phyloP scores from a whole-genome alignment of 2,329 filamentous ascomycete species.

The Fusarium agapanthi region DNA sequence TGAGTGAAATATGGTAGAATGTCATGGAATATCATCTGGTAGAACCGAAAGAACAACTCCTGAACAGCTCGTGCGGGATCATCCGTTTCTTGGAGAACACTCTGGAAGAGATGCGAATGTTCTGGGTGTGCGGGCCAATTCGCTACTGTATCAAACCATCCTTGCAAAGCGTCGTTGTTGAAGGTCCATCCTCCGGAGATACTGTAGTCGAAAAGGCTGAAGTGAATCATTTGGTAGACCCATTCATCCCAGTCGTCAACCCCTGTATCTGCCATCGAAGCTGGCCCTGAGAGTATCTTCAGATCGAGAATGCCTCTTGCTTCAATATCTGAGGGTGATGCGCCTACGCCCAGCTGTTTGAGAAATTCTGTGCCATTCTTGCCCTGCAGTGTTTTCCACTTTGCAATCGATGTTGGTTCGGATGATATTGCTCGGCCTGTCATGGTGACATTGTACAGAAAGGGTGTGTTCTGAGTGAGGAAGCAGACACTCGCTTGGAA shows the following conservation, averaged over 20 bases:
- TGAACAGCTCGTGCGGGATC: slow-evolving; percentile 9
- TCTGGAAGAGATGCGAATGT: slow-evolving; percentile 5
- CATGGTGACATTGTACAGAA: slow-evolving; percentile 17
- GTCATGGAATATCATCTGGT: slow-evolving; percentile 22
- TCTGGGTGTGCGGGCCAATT: slow-evolving; percentile 6
- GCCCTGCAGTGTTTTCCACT: not conserved
- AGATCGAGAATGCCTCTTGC: slow-evolving; percentile 1
- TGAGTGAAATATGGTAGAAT: not conserved
- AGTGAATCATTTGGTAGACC: not conserved
- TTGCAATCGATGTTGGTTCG: not conserved
- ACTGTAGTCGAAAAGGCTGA: not conserved
- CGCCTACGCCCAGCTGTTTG: not conserved
- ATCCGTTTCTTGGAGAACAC: not conserved
- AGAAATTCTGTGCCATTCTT: not conserved
- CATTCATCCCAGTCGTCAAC: not conserved
- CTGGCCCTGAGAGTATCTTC: not conserved
- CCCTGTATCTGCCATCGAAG: not conserved
- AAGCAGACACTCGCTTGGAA: not conserved
- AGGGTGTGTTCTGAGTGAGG: not conserved
- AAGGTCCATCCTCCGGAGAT: not conserved
- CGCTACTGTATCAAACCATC: fast-evolving
- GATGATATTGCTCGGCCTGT: not conserved
- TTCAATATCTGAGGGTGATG: fast-evolving
- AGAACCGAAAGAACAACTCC: not conserved
- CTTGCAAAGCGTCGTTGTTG: not conserved